A percentile compares a stretch with the other conserved stretches of the same genome.
Evolutionary conservation across 768 basidiomycete species (phyloP).

Genomic region (Suillus decipiens): DNA sequence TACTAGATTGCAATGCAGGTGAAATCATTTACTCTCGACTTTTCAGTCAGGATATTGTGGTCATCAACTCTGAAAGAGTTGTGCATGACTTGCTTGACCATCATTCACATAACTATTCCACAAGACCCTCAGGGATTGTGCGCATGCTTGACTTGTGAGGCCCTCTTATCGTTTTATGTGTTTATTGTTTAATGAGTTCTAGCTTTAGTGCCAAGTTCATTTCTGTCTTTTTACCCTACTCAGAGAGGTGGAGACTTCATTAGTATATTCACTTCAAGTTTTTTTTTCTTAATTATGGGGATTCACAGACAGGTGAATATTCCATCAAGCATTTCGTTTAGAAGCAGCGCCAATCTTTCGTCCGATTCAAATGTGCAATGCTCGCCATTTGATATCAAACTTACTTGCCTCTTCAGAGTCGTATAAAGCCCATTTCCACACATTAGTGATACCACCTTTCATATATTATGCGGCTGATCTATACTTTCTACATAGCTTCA

Average conservation of each 20-base stretch:
- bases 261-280: background rate
- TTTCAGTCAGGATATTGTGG: slow-evolving; percentile 25
- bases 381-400: slow-evolving; percentile 30
- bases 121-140: slow-evolving; percentile 20
- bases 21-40: slow-evolving; percentile 26
- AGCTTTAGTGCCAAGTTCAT: slow-evolving; percentile 28
- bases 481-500: slow-evolving; percentile 16
- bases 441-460: slow-evolving; percentile 12
- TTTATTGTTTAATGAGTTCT: background rate
- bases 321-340: slow-evolving; percentile 38
- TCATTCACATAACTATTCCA: slow-evolving; percentile 26
- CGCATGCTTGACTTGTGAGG: slow-evolving; percentile 23
- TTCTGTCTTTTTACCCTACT: slow-evolving; percentile 28
- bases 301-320: slow-evolving; percentile 26
- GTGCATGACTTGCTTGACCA: slow-evolving; percentile 25
- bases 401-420: slow-evolving; percentile 26
- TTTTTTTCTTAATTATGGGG: background rate
- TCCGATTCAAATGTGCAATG: slow-evolving; percentile 36
- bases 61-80: slow-evolving; percentile 29
- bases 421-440: slow-evolving; percentile 23
- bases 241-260: slow-evolving; percentile 30
- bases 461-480: slow-evolving; percentile 3
- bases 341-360: slow-evolving; percentile 29
- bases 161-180: background rate
- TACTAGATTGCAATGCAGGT: slow-evolving; percentile 13